These are phyloP conservation scores for Vicia villosa DNA, from an alignment of 306 rosid species.

Conservation along the genomic window DNA sequence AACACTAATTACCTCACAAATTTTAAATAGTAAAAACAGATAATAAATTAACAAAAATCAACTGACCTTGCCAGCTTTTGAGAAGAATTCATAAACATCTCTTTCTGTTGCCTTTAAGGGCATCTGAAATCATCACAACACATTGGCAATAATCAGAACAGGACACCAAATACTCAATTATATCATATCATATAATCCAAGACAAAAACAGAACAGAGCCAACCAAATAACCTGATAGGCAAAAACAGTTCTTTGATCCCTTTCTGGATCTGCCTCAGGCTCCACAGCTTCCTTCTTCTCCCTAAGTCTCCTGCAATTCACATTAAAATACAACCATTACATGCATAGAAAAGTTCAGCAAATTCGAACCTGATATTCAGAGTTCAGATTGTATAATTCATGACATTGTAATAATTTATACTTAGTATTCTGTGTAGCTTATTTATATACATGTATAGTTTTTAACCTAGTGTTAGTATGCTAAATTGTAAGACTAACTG, in stretches of 20 bases:
- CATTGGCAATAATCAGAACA: slow-evolving; percentile 36
- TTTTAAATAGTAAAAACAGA: slow-evolving; percentile 23
- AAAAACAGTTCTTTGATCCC: slow-evolving; percentile 98
- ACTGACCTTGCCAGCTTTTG: slow-evolving; percentile 88
- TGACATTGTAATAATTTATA: neutral
- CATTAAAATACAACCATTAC: slow-evolving; percentile 22
- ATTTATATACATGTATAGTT: neutral
- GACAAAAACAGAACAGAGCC: neutral
- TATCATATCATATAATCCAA: neutral
- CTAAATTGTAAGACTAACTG: neutral
- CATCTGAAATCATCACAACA: slow-evolving; percentile 65
- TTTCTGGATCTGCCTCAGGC: slow-evolving; percentile 99
- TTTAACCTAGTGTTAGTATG: slow-evolving; percentile 1
- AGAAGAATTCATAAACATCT: slow-evolving; percentile 89
- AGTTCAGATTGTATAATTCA: slow-evolving; percentile 4
- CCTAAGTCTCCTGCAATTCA: slow-evolving; percentile 72
- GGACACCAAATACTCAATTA: slow-evolving; percentile 3
- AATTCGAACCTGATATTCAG: slow-evolving; percentile 18
- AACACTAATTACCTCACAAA: slow-evolving; percentile 20
- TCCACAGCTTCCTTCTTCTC: slow-evolving; percentile 85
- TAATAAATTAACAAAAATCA: neutral
- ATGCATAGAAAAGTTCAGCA: slow-evolving; percentile 9
- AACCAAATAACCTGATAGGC: slow-evolving; percentile 80
- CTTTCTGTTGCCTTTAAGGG: slow-evolving; percentile 94
- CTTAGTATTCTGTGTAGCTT: neutral